Base-by-base conservation (phyloP, 176 grass and related monocot species). In the Melocanna baccifera region DNA sequence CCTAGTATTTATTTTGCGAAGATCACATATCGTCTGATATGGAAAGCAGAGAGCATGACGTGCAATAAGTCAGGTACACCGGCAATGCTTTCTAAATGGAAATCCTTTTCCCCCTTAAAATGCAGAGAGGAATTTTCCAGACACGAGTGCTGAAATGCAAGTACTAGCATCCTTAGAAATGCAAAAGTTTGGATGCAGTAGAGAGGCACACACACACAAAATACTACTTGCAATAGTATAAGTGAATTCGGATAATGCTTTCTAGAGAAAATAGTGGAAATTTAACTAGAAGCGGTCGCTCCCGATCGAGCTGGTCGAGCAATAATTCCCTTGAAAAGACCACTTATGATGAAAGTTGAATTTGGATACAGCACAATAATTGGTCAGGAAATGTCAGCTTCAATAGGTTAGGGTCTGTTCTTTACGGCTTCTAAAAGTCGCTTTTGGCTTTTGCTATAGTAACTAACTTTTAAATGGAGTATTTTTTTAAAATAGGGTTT, bases 321-420 rank as follows among this genome's bases (percentile, higher is more conserved):
- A 79, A 88, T 83, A 79, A 83, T 83, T 41, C 67, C 64, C 45
- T 30, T 78, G 80, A 78, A 84, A 84, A 79, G 81, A 84, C 46
- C 82, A 46, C 14, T 7, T 72, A 72, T 73, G 75, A 84, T 47
- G 32, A 25, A 56, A 55, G 67, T 84, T 83, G 67, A 76, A 64
- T 65, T 84, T 75, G 40, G 69, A 67, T 56, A 65, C 20, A 65
- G 40, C 25, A 79, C 75, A 88, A 88, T 88, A 88, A 88, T 88
- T 88, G 81, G 46, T 51, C 80, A 78, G 7, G 81, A 58, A 79
- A 84, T 73, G 87, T 73, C 87, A 57, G 20, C 65, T 58, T 88
- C 81, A 45, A 25, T 73, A 67, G n/a, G n/a, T n/a, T n/a, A n/a
- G n/a, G n/a, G n/a, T n/a, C n/a, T n/a, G n/a, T n/a, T n/a, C n/a